A percentile compares a stretch with the other conserved stretches of the same genome.
Evolutionary conservation across 106 monocot species (phyloP).

Genomic region (Dendrobium huoshanense): DNA sequence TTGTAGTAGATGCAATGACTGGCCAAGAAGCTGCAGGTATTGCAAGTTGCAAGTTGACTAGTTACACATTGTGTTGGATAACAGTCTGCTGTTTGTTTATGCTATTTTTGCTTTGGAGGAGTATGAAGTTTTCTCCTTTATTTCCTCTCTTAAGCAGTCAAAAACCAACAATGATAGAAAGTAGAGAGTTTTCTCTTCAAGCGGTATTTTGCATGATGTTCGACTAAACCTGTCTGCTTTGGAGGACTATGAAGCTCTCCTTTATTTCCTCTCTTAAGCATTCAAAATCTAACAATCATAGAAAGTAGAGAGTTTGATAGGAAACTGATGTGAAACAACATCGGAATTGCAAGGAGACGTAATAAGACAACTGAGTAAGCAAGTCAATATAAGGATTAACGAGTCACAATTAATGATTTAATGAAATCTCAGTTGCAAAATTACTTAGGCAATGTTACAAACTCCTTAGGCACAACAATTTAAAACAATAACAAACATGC

Average conservation of each 20-base stretch:
- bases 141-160: background rate
- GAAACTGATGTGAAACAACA: too few species aligned
- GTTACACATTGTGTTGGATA: background rate
- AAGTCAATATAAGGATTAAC: too few species aligned
- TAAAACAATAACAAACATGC: too few species aligned
- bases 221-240: background rate
- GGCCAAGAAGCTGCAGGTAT: conserved; percentile 99
- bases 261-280: background rate
- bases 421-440: too few species aligned
- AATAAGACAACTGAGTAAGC: too few species aligned
- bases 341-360: too few species aligned
- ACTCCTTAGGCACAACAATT: too few species aligned
- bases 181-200: background rate
- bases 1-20: conserved; percentile 99
- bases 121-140: background rate
- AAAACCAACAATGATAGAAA: background rate
- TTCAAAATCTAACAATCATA: background rate
- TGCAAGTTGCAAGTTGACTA: background rate
- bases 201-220: background rate
- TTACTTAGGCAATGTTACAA: too few species aligned
- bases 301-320: background rate
- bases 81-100: background rate
- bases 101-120: background rate
- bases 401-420: too few species aligned
- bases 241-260: background rate